Percentiles rank a stretch among this genome's conserved stretches.
These are phyloP conservation scores for Symmetrospora coprosmae DNA, from an alignment of 768 basidiomycete species.

Conservation along the genomic window DNA sequence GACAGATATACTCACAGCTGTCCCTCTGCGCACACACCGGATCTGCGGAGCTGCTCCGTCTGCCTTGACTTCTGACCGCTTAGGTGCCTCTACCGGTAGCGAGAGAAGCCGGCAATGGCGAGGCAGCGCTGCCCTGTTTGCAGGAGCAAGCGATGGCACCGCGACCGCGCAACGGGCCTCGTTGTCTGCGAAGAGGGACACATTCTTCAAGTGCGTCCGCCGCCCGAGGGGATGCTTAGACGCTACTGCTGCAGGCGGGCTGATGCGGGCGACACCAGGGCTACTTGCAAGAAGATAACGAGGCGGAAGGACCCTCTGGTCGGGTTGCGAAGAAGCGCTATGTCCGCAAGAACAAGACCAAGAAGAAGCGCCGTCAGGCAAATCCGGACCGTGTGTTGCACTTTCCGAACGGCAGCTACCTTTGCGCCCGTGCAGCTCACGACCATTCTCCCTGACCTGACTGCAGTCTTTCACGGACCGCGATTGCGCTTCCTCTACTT, in stretches of 20 bases:
- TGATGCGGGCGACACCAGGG: conserved; percentile 28
- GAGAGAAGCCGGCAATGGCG: neutral
- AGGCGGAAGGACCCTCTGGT: conserved; percentile 32
- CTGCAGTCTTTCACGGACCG: conserved; percentile 36
- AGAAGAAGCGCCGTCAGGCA: neutral
- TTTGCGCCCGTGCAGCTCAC: neutral
- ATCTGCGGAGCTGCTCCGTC: no score
- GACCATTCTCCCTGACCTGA: neutral
- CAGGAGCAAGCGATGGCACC: conserved; percentile 31
- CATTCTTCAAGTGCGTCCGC: conserved; percentile 35
- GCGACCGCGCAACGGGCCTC: conserved; percentile 34
- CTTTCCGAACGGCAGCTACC: neutral
- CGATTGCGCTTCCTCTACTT: conserved; percentile 35
- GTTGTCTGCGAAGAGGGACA: conserved; percentile 40
- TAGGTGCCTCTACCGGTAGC: no score
- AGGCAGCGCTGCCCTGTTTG: neutral
- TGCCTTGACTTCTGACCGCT: no score
- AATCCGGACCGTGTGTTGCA: conserved; percentile 9
- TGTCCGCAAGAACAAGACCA: conserved; percentile 21
- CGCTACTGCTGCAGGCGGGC: neutral
- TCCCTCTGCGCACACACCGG: no score
- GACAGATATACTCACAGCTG: no score
- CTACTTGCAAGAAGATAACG: conserved; percentile 37
- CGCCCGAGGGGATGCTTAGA: neutral
- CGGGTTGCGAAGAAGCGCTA: conserved; percentile 31